These are phyloP conservation scores for Blumeria graminis DNA, from an alignment of 2,329 filamentous ascomycete genomes.

Conservation along the genomic window DNA sequence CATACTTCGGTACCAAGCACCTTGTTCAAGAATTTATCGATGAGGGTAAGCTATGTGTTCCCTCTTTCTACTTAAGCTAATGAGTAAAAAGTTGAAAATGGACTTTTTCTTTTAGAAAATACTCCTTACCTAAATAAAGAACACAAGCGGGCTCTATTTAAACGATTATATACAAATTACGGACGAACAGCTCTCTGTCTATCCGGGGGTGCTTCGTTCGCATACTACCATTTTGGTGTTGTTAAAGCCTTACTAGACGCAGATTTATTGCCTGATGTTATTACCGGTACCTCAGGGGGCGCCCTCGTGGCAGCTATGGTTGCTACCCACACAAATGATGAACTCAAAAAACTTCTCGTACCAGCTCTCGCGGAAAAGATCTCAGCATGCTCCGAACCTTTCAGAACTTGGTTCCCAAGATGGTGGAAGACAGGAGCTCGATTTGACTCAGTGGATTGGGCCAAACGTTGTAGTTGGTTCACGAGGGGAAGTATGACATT, in stretches of 20 bases:
- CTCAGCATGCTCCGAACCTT: conserved; percentile 58
- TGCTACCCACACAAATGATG: conserved; percentile 74
- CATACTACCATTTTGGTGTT: conserved; percentile 91
- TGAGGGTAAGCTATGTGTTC: conserved; percentile 28
- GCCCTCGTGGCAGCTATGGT: conserved; percentile 72
- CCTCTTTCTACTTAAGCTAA: conserved; percentile 2
- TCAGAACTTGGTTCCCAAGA: conserved; percentile 50
- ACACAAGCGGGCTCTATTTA: conserved; percentile 62
- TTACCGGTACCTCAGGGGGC: conserved; percentile 87
- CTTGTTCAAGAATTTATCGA: conserved; percentile 77
- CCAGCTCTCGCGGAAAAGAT: conserved; percentile 71
- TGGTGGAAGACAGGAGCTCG: conserved; percentile 88
- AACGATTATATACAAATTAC: conserved; percentile 71
- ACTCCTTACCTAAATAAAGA: conserved; percentile 43
- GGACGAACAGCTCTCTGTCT: conserved; percentile 81
- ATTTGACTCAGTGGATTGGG: conserved; percentile 89
- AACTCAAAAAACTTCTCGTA: conserved; percentile 62
- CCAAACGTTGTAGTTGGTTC: conserved; percentile 67
- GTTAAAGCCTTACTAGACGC: conserved; percentile 75
- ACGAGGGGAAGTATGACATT: conserved; percentile 81
- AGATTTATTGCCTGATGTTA: conserved; percentile 68
- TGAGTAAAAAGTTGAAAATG: conserved; percentile 28
- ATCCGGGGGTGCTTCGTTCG: conserved; percentile 81
- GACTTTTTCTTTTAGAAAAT: conserved; percentile 41
- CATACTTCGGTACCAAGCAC: conserved; percentile 93